Evolutionary conservation across 306 rosid genomes (phyloP).

Genomic region (Prunus armeniaca): DNA sequence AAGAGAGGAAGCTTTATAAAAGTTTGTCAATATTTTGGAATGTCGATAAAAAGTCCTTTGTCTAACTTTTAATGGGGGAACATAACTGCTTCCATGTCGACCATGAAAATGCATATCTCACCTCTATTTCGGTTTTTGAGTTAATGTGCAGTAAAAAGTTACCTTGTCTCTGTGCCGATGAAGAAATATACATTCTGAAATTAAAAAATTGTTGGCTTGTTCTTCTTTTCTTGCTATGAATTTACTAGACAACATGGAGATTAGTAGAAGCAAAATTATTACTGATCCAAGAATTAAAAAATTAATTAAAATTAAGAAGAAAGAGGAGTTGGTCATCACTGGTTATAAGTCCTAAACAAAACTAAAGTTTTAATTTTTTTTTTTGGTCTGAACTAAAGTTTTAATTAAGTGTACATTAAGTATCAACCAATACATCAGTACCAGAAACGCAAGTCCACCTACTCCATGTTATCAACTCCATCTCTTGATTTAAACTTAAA

Average conservation of each 20-base stretch:
- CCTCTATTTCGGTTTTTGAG: not conserved
- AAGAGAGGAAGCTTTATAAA: not conserved
- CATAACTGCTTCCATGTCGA: not conserved
- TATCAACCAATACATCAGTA: constrained; percentile 33
- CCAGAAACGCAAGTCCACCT: constrained; percentile 28
- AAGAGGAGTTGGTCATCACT: not conserved
- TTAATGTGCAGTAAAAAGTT: not conserved
- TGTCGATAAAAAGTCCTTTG: not conserved
- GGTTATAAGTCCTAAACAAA: not conserved
- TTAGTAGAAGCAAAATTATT: too few relatives aligned
- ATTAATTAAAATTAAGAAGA: not conserved
- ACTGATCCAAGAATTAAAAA: not conserved
- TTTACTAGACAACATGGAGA: too few relatives aligned
- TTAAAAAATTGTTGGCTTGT: not conserved
- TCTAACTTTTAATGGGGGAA: not conserved
- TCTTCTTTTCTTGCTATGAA: not conserved
- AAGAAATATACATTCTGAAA: not conserved
- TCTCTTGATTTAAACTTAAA: not conserved
- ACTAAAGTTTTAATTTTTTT: not conserved
- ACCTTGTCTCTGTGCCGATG: not conserved
- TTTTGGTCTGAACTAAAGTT: not conserved
- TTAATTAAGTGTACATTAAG: not conserved
- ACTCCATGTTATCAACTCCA: constrained; percentile 55
- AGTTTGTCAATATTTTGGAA: not conserved
- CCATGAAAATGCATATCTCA: not conserved